Evolutionary conservation across 371 early-diverging fungal species (phyloP).

Genomic region (Chytridiales sp.): DNA sequence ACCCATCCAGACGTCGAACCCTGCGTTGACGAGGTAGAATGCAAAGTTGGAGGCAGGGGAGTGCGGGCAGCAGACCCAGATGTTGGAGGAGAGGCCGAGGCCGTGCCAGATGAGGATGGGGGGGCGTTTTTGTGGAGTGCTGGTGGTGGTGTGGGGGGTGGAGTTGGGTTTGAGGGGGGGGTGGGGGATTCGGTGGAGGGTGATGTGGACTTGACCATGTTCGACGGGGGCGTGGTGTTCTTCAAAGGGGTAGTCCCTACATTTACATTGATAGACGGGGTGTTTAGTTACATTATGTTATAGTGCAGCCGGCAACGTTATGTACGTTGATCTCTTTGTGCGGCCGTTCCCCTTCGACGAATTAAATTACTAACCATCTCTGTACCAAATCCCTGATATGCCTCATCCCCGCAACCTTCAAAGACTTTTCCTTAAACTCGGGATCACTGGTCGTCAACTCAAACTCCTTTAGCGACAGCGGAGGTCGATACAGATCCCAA

Average conservation of each 20-base stretch:
- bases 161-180: background rate
- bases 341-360: too few species aligned
- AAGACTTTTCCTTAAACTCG: too few species aligned
- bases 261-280: too few species aligned
- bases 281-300: too few species aligned
- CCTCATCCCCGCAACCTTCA: too few species aligned
- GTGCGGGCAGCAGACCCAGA: constrained; percentile 77
- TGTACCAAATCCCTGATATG: too few species aligned
- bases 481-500: too few species aligned
- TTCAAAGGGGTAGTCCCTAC: constrained; percentile 14
- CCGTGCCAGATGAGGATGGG: constrained; percentile 89
- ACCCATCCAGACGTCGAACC: constrained; percentile 81
- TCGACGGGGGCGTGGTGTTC: background rate
- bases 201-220: background rate
- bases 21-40: constrained; percentile 29
- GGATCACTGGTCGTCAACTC: too few species aligned
- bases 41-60: constrained; percentile 55
- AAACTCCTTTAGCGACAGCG: too few species aligned
- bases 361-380: too few species aligned
- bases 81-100: constrained; percentile 77
- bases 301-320: too few species aligned
- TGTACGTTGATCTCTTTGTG: too few species aligned
- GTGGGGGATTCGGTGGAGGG: constrained; percentile 6
- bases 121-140: constrained; percentile 46
- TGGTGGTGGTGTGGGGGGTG: background rate